Evolutionary conservation across 2,329 filamentous ascomycete species (phyloP), one percentile per base, ranked within the genome.

Genomic region (Aspergillus caelatus): DNA sequence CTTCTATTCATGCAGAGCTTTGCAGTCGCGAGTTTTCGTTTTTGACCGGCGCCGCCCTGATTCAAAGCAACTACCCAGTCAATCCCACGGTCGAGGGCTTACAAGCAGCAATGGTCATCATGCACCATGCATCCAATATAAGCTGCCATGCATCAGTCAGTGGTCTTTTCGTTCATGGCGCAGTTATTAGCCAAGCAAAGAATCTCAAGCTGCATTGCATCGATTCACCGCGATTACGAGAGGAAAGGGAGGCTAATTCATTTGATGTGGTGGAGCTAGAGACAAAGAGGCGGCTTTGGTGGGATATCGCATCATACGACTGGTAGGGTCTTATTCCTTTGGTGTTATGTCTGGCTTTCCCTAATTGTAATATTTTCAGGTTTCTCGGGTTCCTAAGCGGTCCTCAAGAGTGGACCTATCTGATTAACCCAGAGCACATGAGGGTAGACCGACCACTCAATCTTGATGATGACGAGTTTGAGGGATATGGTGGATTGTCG

Each of bases 401-500:
- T 1, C 77, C 79, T 1, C 77, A 80, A 43, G 79, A 82, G 61
- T 79, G 78, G 55, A 79, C 77, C 1, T 84, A 84, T 65, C 70
- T 73, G 2, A 72, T 82, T 16, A 72, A 80, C 23, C 77, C 80
- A 3, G 62, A 73, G 3, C 79, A 82, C 11, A 80, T 82, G 76
- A 70, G 73, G 9, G 78, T 82, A 32, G 72, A 77, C 1, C 65
- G 72, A 32, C 81, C 80, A 1, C 70, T 76, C 2, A 83, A 84
- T 57, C 68, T 82, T 14, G 75, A 80, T 28, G 80, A 82, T 53
- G 70, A 73, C 2, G 74, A 79, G 7, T 72, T 83, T 2, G 64
- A 63, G 28, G 57, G 28, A 36, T 57, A n/a, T 26, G 70, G 63
- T 32, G 62, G 9, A 3, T 67, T 71, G 7, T 66, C 72, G 6